A percentile compares a stretch with the other conserved stretches of the same genome.
Evolutionary conservation across 345 rosid species (phyloP).

Genomic region (Hevea brasiliensis): DNA sequence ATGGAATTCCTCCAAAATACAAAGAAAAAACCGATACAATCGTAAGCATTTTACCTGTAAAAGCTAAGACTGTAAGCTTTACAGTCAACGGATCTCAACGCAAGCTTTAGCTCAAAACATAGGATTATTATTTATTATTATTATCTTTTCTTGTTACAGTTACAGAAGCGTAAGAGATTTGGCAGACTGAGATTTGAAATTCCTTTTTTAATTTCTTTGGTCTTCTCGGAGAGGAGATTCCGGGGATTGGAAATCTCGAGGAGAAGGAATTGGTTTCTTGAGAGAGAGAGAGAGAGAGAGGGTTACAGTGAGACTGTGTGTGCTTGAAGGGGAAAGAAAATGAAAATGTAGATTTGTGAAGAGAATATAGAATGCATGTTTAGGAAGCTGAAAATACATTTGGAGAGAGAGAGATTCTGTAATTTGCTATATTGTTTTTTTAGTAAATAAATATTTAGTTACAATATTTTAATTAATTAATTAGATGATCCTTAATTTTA

Average conservation of each 20-base stretch:
- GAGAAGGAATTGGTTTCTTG: neutral
- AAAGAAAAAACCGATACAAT: neutral
- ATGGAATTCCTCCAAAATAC: too few species aligned
- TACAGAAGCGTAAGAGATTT: neutral
- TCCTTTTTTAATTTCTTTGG: neutral
- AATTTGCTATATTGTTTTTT: neutral
- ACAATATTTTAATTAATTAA: too few species aligned
- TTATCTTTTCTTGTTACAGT: too few species aligned
- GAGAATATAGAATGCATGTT: neutral
- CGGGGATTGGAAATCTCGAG: slow-evolving; percentile 2
- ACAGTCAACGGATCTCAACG: neutral
- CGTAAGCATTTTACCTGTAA: slow-evolving; percentile 3
- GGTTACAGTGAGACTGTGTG: neutral
- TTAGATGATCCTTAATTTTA: too few species aligned
- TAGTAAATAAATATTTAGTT: too few species aligned
- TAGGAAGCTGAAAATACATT: neutral
- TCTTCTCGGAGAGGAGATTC: neutral
- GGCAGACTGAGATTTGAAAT: neutral
- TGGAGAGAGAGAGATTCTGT: neutral
- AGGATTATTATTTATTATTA: too few species aligned
- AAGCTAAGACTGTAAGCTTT: neutral
- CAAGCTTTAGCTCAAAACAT: neutral
- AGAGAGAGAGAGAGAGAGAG: neutral
- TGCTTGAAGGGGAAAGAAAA: neutral
- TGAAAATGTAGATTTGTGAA: neutral